phyloP scores from a whole-genome alignment of 2,329 filamentous ascomycete genomes.

The Pseudocercospora vitis region DNA sequence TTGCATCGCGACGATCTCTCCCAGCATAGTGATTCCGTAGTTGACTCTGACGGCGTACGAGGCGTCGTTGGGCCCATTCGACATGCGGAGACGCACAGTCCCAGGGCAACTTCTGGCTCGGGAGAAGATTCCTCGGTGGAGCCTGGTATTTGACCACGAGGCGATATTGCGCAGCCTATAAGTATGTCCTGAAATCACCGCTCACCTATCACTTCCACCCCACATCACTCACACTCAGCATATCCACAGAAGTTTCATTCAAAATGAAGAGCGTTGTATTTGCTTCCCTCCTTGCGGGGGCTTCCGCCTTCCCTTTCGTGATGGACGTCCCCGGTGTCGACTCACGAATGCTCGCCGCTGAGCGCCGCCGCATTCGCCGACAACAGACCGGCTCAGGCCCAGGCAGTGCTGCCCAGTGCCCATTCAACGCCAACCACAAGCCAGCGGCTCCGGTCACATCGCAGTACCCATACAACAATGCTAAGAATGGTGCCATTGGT shows the following conservation, averaged over 20 bases:
- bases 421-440: slow-evolving; percentile 43
- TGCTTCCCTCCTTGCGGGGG: slow-evolving; percentile 28
- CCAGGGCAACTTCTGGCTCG: slow-evolving; percentile 3
- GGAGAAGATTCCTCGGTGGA: slow-evolving; percentile 13
- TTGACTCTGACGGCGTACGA: slow-evolving; percentile 9
- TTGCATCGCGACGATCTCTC: slow-evolving; percentile 7
- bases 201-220: neutral
- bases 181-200: slow-evolving; percentile 10
- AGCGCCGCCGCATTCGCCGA: slow-evolving; percentile 16
- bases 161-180: neutral
- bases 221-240: neutral
- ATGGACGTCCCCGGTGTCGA: slow-evolving; percentile 35
- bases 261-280: slow-evolving; percentile 33
- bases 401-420: slow-evolving; percentile 37
- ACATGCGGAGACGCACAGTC: neutral
- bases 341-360: slow-evolving; percentile 9
- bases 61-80: slow-evolving; percentile 4
- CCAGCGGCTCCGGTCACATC: slow-evolving; percentile 38
- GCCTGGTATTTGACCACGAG: neutral
- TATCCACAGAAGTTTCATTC: neutral
- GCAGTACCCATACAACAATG: slow-evolving; percentile 45
- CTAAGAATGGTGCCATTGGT: slow-evolving; percentile 45
- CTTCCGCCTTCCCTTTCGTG: slow-evolving; percentile 44
- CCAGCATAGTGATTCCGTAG: slow-evolving; percentile 2
- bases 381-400: slow-evolving; percentile 20